Evolutionary conservation across 805 yeast genomes (phyloP).

Genomic region (Lachancea nothofagi): DNA sequence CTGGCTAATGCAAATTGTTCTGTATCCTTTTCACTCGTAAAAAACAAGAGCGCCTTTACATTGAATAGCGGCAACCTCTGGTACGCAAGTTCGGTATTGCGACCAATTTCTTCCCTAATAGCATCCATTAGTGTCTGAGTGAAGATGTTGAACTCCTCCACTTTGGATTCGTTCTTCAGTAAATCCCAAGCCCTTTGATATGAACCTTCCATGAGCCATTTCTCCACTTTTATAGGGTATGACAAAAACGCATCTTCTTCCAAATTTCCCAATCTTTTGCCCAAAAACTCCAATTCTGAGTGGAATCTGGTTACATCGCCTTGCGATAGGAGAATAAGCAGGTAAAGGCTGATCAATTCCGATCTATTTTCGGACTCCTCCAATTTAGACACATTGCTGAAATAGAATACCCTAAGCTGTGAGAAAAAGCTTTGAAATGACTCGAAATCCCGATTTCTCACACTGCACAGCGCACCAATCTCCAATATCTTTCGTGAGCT

Average conservation of each 20-base stretch:
- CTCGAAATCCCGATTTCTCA: constrained; percentile 55
- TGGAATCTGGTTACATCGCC: constrained; percentile 87
- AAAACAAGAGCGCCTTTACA: constrained; percentile 73
- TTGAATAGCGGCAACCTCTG: constrained; percentile 70
- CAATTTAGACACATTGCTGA: constrained; percentile 32
- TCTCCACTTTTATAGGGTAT: constrained; percentile 85
- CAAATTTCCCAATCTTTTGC: constrained; percentile 38
- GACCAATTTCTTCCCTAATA: constrained; percentile 79
- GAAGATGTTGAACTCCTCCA: constrained; percentile 73
- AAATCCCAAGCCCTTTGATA: constrained; percentile 87
- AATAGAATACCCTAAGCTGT: constrained; percentile 75
- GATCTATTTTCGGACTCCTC: constrained; percentile 54
- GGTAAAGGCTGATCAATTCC: constrained; percentile 69
- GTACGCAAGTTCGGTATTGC: constrained; percentile 77
- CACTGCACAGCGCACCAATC: constrained; percentile 77
- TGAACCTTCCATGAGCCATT: constrained; percentile 94
- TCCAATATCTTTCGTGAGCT: constrained; percentile 82
- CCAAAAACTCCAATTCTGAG: constrained; percentile 74
- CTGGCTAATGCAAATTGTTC: constrained; percentile 47
- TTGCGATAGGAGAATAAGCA: constrained; percentile 70
- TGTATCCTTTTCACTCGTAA: constrained; percentile 51
- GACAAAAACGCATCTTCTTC: constrained; percentile 67
- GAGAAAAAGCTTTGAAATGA: constrained; percentile 68
- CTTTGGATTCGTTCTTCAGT: constrained; percentile 38
- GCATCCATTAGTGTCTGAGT: constrained; percentile 71